phyloP scores from a whole-genome alignment of 257 asterid genomes.

The Leonotis leonurus region DNA sequence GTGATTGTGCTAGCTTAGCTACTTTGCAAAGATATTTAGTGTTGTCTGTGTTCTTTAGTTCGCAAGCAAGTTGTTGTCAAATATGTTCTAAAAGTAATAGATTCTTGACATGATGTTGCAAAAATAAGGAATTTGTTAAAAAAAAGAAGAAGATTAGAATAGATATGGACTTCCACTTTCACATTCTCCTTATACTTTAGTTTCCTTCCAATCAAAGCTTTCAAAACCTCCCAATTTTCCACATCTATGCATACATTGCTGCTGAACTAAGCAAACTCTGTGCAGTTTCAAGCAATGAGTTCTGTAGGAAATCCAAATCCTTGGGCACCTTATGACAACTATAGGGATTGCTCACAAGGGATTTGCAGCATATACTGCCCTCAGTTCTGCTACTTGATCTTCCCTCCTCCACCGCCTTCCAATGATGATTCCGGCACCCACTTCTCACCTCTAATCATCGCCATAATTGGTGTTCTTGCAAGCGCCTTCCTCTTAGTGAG shows the following conservation, averaged over 20 bases:
- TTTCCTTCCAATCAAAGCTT: constrained; percentile 47
- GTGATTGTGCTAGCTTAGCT: too few species aligned
- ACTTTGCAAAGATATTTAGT: too few species aligned
- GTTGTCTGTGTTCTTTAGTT: neutral
- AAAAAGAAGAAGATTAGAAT: constrained; percentile 4
- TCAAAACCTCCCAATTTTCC: too few species aligned
- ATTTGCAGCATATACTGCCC: constrained; percentile 87
- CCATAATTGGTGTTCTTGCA: constrained; percentile 52
- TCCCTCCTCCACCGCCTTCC: constrained; percentile 77
- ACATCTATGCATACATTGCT: too few species aligned
- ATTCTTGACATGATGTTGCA: constrained; percentile 17
- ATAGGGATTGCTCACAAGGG: constrained; percentile 68
- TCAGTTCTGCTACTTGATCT: constrained; percentile 64
- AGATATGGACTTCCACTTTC: constrained; percentile 34
- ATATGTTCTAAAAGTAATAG: neutral
- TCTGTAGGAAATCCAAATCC: neutral
- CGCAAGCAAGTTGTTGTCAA: neutral
- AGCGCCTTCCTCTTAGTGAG: constrained; percentile 56
- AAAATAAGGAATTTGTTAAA: constrained; percentile 17
- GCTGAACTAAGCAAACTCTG: too few species aligned
- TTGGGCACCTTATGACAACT: too few species aligned
- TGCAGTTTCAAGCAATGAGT: too few species aligned
- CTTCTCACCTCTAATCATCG: constrained; percentile 57
- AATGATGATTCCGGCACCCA: constrained; percentile 33
- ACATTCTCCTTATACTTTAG: too few species aligned